Evolutionary conservation across 306 rosid species (phyloP).

Genomic region (Lathyrus tuberosus): DNA sequence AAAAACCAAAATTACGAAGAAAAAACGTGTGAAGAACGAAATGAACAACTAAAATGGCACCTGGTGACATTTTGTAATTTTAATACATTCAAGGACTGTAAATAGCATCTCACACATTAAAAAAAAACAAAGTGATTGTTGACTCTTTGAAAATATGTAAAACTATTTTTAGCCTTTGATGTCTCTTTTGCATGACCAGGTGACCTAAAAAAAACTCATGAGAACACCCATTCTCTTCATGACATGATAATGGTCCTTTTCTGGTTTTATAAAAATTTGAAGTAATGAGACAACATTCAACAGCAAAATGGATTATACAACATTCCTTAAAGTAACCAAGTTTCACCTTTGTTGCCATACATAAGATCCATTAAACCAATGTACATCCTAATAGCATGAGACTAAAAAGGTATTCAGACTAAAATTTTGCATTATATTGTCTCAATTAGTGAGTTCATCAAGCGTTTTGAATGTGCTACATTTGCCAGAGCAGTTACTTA

Average conservation of each 20-base stretch:
- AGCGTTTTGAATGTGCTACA: constrained; percentile 21
- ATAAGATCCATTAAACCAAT: constrained; percentile 25
- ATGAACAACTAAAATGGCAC: no score
- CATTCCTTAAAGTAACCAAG: not conserved
- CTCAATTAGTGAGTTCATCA: constrained; percentile 23
- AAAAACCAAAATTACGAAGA: no score
- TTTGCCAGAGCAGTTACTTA: constrained; percentile 5
- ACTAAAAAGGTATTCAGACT: not conserved
- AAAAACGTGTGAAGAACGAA: no score
- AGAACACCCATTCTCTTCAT: not conserved
- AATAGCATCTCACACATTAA: no score
- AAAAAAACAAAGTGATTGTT: no score
- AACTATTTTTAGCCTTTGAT: not conserved
- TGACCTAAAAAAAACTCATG: not conserved
- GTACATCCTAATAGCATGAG: constrained; percentile 19
- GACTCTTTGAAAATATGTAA: not conserved
- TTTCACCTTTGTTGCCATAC: not conserved
- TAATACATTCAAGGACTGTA: no score
- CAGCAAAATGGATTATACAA: constrained; percentile 1
- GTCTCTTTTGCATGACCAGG: not conserved
- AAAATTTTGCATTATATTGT: constrained; percentile 26
- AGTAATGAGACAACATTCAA: not conserved
- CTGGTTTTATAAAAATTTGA: not conserved
- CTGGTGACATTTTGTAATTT: no score
- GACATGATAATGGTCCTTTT: not conserved